Conservation (phyloP, 805 yeast genomes). For the Yarrowia divulgata region DNA sequence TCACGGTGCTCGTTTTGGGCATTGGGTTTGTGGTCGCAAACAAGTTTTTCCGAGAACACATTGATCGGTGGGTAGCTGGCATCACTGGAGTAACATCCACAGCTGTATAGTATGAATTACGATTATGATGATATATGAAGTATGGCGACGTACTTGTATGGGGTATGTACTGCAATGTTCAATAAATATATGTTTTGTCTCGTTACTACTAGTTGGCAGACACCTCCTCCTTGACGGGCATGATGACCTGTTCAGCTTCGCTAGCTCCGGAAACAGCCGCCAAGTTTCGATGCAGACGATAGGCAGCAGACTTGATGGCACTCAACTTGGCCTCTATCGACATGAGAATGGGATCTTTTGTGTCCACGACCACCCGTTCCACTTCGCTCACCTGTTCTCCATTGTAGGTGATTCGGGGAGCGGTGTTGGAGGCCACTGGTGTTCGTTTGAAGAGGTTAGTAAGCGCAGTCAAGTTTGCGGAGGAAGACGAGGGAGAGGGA, state of each 20-base stretch:
- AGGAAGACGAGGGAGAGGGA: slow-evolving; percentile 11
- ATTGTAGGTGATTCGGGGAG: slow-evolving; percentile 14
- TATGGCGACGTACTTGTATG: too few species aligned
- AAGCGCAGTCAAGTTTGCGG: slow-evolving; percentile 20
- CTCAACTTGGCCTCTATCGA: slow-evolving; percentile 36
- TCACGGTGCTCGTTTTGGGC: slow-evolving; percentile 23
- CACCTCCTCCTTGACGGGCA: slow-evolving; percentile 3
- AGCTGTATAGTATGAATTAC: slow-evolving; percentile 21
- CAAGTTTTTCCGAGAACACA: slow-evolving; percentile 33
- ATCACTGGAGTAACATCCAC: slow-evolving; percentile 12
- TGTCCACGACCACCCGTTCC: slow-evolving; percentile 36
- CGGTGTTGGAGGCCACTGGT: background rate
- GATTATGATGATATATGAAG: background rate
- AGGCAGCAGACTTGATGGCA: slow-evolving; percentile 22
- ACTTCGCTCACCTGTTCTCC: slow-evolving; percentile 27
- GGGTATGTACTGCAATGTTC: background rate
- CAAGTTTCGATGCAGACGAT: slow-evolving; percentile 22
- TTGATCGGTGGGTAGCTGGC: slow-evolving; percentile 26
- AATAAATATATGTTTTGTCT: slow-evolving; percentile 3
- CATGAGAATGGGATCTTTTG: slow-evolving; percentile 35
- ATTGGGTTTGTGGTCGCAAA: slow-evolving; percentile 32
- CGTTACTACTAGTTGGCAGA: background rate
- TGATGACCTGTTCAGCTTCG: slow-evolving; percentile 11
- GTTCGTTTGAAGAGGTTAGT: slow-evolving; percentile 29
- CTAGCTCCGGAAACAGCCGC: background rate